A percentile compares a stretch with the other conserved stretches of the same genome.
phyloP scores from a whole-genome alignment of 1,139 yeast genomes.

The Pneumocystis carinii region DNA sequence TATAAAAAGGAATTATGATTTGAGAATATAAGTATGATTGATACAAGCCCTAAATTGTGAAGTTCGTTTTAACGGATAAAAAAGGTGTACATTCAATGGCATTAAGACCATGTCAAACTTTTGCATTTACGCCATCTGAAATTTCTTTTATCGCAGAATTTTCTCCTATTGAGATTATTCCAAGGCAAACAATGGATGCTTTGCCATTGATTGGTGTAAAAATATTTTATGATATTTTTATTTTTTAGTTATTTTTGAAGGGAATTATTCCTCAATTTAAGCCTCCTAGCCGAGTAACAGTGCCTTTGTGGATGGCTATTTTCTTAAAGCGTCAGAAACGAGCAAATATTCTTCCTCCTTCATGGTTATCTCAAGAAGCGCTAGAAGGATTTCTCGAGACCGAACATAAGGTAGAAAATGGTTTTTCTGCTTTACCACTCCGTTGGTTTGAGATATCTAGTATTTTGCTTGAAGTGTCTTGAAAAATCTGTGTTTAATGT shows the following conservation, averaged over 20 bases:
- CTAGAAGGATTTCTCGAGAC: conserved; percentile 49
- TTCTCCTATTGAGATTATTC: conserved; percentile 54
- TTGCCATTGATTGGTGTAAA: background rate
- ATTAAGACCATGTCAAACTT: conserved; percentile 41
- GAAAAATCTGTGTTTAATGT: background rate
- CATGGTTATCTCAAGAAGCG: conserved; percentile 56
- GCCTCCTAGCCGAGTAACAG: conserved; percentile 54
- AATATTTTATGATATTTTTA: conserved; percentile 5
- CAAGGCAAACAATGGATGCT: conserved; percentile 31
- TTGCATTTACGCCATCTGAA: conserved; percentile 60
- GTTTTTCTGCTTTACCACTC: conserved; percentile 65
- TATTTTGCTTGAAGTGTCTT: conserved; percentile 36
- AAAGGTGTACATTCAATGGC: conserved; percentile 33
- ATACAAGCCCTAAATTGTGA: background rate
- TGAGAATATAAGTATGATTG: background rate
- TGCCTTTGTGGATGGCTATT: conserved; percentile 82
- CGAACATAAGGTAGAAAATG: conserved; percentile 42
- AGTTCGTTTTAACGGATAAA: background rate
- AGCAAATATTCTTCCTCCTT: conserved; percentile 75
- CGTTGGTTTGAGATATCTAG: conserved; percentile 77
- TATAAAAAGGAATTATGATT: background rate
- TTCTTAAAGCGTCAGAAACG: conserved; percentile 70
- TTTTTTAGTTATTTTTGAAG: conserved; percentile 23
- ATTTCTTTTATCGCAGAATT: conserved; percentile 76
- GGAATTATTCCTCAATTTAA: conserved; percentile 38